phyloP scores from a whole-genome alignment of 768 basidiomycete genomes.

The Calvatia gigantea region DNA sequence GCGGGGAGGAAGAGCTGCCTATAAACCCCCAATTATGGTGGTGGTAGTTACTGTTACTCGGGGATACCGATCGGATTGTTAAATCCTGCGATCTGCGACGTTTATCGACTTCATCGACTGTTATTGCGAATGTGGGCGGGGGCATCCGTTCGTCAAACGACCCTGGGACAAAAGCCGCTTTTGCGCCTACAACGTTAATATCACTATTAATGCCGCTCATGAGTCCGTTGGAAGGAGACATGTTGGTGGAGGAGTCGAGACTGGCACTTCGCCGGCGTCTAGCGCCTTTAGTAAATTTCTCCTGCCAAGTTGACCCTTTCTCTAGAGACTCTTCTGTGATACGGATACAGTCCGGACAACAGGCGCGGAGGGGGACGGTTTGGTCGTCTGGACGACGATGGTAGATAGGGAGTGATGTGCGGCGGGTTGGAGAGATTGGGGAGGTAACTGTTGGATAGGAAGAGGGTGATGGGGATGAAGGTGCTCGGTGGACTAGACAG shows the following conservation, averaged over 20 bases:
- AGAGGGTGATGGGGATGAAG: slow-evolving; percentile 20
- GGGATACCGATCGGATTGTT: not conserved
- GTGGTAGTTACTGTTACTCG: not conserved
- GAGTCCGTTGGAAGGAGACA: not conserved
- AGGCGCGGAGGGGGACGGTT: slow-evolving; percentile 69
- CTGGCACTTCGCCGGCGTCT: slow-evolving; percentile 52
- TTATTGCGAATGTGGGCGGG: slow-evolving; percentile 34
- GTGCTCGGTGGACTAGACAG: slow-evolving; percentile 49
- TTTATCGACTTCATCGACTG: slow-evolving; percentile 65
- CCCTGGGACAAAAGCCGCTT: not conserved
- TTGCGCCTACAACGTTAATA: not conserved
- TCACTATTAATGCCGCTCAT: not conserved
- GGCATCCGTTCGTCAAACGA: slow-evolving; percentile 1
- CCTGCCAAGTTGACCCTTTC: slow-evolving; percentile 58
- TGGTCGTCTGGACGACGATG: slow-evolving; percentile 29
- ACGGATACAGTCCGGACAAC: slow-evolving; percentile 61
- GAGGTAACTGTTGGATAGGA: slow-evolving; percentile 9
- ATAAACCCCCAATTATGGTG: no score
- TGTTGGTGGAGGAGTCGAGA: slow-evolving; percentile 20
- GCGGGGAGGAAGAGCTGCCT: no score
- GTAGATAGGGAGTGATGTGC: slow-evolving; percentile 33
- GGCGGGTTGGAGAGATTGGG: slow-evolving; percentile 17
- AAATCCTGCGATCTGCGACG: slow-evolving; percentile 44
- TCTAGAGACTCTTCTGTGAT: slow-evolving; percentile 54
- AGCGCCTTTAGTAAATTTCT: slow-evolving; percentile 62